Conservation (phyloP, 768 basidiomycete genomes). For the Pleurotus pulmonarius region DNA sequence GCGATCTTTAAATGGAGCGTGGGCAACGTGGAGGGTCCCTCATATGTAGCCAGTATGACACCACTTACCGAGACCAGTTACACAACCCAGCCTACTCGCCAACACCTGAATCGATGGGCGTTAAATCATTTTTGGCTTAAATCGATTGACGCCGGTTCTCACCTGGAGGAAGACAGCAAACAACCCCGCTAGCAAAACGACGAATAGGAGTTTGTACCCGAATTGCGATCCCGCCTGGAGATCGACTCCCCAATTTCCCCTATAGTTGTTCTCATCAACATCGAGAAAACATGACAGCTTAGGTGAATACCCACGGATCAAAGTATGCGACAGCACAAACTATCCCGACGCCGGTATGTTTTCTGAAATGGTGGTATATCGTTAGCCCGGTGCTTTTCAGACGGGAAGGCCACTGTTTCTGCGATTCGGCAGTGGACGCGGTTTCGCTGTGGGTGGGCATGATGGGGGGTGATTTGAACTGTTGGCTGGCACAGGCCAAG, state of each 20-base stretch:
- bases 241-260: slow-evolving; percentile 90
- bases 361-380: slow-evolving; percentile 48
- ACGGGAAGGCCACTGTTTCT: slow-evolving; percentile 12
- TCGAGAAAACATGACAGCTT: background rate
- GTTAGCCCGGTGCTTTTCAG: slow-evolving; percentile 25
- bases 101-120: slow-evolving; percentile 7
- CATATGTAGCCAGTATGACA: background rate
- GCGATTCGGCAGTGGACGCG: background rate
- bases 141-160: slow-evolving; percentile 9
- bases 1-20: too few relatives aligned
- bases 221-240: slow-evolving; percentile 81
- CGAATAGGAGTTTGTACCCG: slow-evolving; percentile 84
- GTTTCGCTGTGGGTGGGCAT: too few relatives aligned
- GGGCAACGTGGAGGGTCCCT: too few relatives aligned
- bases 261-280: slow-evolving; percentile 17
- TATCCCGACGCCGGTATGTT: slow-evolving; percentile 79
- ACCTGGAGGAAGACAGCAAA: slow-evolving; percentile 85
- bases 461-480: too few relatives aligned
- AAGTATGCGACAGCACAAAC: slow-evolving; percentile 88
- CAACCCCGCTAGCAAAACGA: slow-evolving; percentile 78
- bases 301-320: slow-evolving; percentile 62
- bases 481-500: too few relatives aligned
- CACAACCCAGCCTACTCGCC: slow-evolving; percentile 73
- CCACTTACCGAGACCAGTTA: slow-evolving; percentile 69
- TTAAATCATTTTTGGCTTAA: background rate